Base-by-base conservation (phyloP, 2,329 filamentous ascomycete species). In the Colletotrichum musicola region DNA sequence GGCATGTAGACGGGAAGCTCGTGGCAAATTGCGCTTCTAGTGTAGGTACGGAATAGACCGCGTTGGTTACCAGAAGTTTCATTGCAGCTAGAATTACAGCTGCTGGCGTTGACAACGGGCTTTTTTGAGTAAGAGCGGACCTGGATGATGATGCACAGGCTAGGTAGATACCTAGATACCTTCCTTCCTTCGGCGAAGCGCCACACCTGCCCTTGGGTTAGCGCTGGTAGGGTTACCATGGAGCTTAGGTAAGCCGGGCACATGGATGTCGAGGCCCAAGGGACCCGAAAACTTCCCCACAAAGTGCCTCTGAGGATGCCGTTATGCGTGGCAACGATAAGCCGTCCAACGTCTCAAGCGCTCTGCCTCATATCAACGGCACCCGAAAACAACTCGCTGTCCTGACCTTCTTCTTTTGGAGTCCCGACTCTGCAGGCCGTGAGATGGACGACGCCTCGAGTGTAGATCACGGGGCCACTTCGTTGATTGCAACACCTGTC, bases 371-470 rank as follows among this genome's bases (percentile, higher is more conserved):
- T 49, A 6, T 14, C 46, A 6, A 20, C 16, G 40, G 13, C 13
- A 42, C 40, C 40, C 40, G 40, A 42, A 49, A 49, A 18, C 10
- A 9, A 35, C 27, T 20, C 47, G 14, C n/a, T 12, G 16, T 42
- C 35, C n/a, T 40, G 13, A 61, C 22, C n/a, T 51, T 25, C 12
- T 13, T 20, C 44, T n/a, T 38, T 30, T 25, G 35, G 10, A 14
- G 20, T 27, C 20, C 42, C 42, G 50, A 55, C 30, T 53, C 56
- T 60, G 18, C 38, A 25, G 25, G 42, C 22, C n/a, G 42, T 47
- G 25, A 49, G 47, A 54, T 59, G 53, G 51, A 51, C 64, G 38
- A 49, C 18, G 27, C 10, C 38, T 50, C 38, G n/a, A 13, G 20
- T 44, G 47, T 20, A 54, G 46, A 22, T 20, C 13, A 14, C 47